A percentile compares a stretch with the other conserved stretches of the same genome.
These are phyloP conservation scores for Aegilops tauschii DNA, from an alignment of 176 grass and related monocot species.

Conservation along the genomic window DNA sequence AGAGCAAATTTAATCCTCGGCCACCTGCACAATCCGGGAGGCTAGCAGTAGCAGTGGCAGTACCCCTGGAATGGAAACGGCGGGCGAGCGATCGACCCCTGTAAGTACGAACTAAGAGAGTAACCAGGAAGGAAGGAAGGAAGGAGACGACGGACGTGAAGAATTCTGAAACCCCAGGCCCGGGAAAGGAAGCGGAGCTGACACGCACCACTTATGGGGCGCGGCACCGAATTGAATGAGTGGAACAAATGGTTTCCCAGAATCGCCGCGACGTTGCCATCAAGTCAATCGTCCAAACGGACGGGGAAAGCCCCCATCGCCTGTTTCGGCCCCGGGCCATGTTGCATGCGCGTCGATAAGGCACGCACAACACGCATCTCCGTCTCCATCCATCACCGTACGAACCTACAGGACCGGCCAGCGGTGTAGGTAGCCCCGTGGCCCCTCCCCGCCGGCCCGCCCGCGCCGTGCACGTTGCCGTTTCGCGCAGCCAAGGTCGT, in stretches of 20 bases:
- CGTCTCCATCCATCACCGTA: background rate
- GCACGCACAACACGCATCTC: background rate
- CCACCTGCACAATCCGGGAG: background rate
- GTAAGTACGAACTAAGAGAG: background rate
- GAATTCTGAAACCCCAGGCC: background rate
- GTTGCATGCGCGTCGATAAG: background rate
- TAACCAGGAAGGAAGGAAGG: background rate
- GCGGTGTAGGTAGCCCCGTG: background rate
- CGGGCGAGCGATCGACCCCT: background rate
- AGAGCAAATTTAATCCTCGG: background rate
- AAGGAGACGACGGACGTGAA: background rate
- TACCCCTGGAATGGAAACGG: too few species aligned
- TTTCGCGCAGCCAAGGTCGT: background rate
- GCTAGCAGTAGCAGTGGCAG: too few species aligned
- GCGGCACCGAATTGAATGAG: slow-evolving; percentile 40
- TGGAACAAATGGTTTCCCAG: slow-evolving; percentile 27
- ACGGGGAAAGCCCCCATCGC: background rate
- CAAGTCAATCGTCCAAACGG: slow-evolving; percentile 15
- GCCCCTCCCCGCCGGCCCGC: background rate
- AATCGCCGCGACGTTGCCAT: slow-evolving; percentile 13
- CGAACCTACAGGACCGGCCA: background rate
- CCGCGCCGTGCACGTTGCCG: background rate
- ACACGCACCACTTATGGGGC: background rate
- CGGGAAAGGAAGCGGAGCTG: background rate
- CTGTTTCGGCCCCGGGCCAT: background rate